A percentile compares a stretch with the other conserved stretches of the same genome.
These are phyloP conservation scores for Candida tropicalis DNA, from an alignment of 1,139 yeast genomes.

Conservation along the genomic window DNA sequence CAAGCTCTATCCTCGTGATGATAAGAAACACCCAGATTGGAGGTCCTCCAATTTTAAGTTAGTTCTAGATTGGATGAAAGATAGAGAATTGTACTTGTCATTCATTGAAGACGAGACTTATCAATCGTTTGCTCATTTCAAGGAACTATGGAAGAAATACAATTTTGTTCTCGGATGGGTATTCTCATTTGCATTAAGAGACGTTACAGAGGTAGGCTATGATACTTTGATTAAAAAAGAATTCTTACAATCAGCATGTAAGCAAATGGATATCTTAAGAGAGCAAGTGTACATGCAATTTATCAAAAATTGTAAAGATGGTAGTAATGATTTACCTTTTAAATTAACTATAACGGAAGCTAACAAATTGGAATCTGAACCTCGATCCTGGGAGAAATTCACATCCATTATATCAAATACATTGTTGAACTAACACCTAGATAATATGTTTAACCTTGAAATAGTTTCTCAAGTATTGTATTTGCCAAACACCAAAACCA, in stretches of 20 bases:
- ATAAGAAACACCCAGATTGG: conserved; percentile 5
- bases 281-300: conserved; percentile 6
- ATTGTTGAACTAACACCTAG: conserved; percentile 26
- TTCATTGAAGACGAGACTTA: conserved; percentile 27
- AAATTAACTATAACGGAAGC: conserved; percentile 2
- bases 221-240: conserved; percentile 1
- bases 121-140: conserved; percentile 20
- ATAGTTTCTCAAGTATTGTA: conserved; percentile 86
- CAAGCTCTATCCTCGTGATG: neutral
- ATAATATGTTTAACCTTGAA: conserved; percentile 94
- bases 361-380: neutral
- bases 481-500: conserved; percentile 88
- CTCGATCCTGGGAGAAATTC: conserved; percentile 14
- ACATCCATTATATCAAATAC: conserved; percentile 8
- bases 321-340: neutral
- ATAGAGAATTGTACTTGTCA: conserved; percentile 19
- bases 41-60: conserved; percentile 8
- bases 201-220: conserved; percentile 1
- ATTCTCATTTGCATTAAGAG: conserved; percentile 13
- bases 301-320: conserved; percentile 5
- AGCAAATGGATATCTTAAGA: conserved; percentile 12
- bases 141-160: conserved; percentile 26
- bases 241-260: neutral
- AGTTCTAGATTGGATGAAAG: conserved; percentile 13
- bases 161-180: conserved; percentile 27